Base-by-base conservation (phyloP, 371 early-diverging fungal species). In the Capillidium rhysosporum region DNA sequence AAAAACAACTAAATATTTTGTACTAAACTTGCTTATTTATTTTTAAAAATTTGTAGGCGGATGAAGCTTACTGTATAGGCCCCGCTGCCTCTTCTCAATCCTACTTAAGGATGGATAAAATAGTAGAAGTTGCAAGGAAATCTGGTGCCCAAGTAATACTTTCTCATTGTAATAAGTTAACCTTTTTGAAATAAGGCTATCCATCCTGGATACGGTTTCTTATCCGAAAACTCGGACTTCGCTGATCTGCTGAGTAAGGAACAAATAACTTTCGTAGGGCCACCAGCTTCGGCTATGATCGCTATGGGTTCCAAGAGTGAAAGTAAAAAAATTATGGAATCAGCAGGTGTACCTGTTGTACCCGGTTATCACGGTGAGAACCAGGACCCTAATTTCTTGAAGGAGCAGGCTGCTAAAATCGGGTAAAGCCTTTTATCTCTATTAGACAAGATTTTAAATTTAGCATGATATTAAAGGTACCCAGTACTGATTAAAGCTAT, bases 401-500 rank as follows among this genome's bases (percentile, higher is more conserved):
- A 82, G 59, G 69, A 71, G 26, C 72, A 86, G 64, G 89, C 92
- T 2, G 77, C 64, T 23, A 69, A 78, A 49, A 89, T 93, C 51
- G 86, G 86, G 7, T 67, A 55, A 49, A 10, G 46, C 16, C 12
- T 28, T 30, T n/a, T n/a, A 9, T 39, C 23, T 46, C 12, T 23
- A 39, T 46, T 16, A 46, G 20, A 7, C 16, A 18, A 10, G 12
- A 20, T 16, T 4, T 16, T 24, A 18, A 14, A 5, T 21, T 16
- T 12, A 29, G 12, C 21, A 46, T 38, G 18, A 23, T 18, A 46
- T 10, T 16, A 3, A 20, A 55, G 71, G 7, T 90, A 88, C 67
- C 96, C 96, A 1, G 88, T 96, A 16, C 67, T 98, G 65, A 89
- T 94, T 66, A 98, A 98, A 72, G 93, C 92, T 5, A 75, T 86